These are phyloP conservation scores for Cornus suecica DNA, from an alignment of 148 eudicot genomes.

Conservation along the genomic window DNA sequence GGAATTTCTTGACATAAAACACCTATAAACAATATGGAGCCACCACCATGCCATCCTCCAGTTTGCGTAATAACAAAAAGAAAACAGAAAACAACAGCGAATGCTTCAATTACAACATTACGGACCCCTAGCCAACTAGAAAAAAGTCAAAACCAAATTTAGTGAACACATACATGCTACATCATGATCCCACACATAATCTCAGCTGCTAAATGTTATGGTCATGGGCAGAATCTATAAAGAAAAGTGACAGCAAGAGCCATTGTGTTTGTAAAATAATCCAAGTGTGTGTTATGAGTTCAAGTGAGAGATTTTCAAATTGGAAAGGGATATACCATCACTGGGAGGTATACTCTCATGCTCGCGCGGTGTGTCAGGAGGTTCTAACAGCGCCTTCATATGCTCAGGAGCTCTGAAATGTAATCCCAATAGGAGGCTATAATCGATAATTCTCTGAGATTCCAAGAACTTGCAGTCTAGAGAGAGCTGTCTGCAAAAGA, in stretches of 20 bases:
- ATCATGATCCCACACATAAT: background rate
- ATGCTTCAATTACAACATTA: no score
- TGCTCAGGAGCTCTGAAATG: constrained; percentile 95
- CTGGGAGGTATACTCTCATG: constrained; percentile 30
- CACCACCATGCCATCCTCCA: no score
- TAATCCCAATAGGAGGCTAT: constrained; percentile 82
- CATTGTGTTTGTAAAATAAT: no score
- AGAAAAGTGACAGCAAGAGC: background rate
- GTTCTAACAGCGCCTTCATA: constrained; percentile 55
- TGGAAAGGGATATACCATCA: constrained; percentile 33
- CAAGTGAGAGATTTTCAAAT: constrained; percentile 6
- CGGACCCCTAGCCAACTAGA: background rate
- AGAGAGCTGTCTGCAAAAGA: constrained; percentile 68
- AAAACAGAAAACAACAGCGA: no score
- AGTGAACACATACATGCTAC: background rate
- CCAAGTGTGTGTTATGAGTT: background rate
- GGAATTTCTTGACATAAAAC: no score
- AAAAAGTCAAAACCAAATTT: background rate
- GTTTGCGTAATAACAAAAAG: no score
- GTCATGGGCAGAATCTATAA: background rate
- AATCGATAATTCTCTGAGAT: constrained; percentile 79
- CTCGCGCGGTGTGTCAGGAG: constrained; percentile 36
- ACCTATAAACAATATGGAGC: no score
- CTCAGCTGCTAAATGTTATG: background rate
- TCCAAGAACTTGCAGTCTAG: constrained; percentile 78